A percentile compares a stretch with the other conserved stretches of the same genome.
Evolutionary conservation across 2,329 filamentous ascomycete genomes (phyloP).

Genomic region (Ilyonectria destructans): DNA sequence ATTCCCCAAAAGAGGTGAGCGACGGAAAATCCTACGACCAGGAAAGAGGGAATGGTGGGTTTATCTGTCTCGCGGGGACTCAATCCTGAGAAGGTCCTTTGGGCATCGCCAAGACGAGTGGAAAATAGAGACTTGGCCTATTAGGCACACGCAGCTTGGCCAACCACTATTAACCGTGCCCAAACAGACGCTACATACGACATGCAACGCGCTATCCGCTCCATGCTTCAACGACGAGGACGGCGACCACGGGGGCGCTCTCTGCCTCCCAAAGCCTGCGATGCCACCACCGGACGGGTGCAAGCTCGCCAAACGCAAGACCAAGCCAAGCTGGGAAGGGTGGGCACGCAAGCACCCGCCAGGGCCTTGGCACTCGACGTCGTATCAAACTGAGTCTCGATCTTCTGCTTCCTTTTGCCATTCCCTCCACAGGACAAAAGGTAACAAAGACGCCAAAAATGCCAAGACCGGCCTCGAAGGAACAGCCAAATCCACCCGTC

Average conservation of each 20-base stretch:
- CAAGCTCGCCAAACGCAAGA: not conserved
- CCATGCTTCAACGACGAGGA: slow-evolving; percentile 6
- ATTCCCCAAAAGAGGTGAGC: not conserved
- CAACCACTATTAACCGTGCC: not conserved
- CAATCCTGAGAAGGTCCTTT: not conserved
- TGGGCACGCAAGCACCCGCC: not conserved
- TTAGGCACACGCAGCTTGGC: not conserved
- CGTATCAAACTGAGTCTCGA: not conserved
- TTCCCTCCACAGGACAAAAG: not conserved
- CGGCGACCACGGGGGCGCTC: not conserved
- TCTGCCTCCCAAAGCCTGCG: not conserved
- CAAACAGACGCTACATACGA: not conserved
- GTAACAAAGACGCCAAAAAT: slow-evolving; percentile 1
- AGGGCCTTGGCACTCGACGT: not conserved
- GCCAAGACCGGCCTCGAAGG: not conserved
- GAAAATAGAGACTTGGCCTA: not conserved
- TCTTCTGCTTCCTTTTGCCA: not conserved
- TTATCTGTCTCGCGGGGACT: slow-evolving; percentile 2
- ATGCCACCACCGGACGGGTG: not conserved
- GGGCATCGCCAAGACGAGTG: slow-evolving; percentile 2
- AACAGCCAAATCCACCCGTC: not conserved
- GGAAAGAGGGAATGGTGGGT: slow-evolving; percentile 1
- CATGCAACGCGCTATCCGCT: not conserved
- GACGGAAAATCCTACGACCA: not conserved
- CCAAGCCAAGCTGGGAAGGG: not conserved